Evolutionary conservation across 352 stramenopile genomes (phyloP).

Genomic region (Globisporangium camurandrum): DNA sequence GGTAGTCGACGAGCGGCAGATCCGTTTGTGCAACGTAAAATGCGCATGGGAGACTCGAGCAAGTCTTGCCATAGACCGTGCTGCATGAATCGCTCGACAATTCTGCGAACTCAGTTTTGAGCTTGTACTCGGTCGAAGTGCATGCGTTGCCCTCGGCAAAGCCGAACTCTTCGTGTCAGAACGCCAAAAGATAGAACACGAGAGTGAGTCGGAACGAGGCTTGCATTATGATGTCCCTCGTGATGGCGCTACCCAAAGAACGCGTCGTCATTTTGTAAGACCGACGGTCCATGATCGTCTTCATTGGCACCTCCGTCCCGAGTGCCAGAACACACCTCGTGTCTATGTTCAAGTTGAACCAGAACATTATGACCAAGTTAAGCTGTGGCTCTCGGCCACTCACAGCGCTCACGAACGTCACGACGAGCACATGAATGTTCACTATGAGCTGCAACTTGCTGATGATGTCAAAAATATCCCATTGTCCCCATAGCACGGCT

Average conservation of each 20-base stretch:
- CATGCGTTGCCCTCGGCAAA: slow-evolving; percentile 56
- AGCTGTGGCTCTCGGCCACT: slow-evolving; percentile 72
- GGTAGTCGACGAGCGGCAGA: slow-evolving; percentile 32
- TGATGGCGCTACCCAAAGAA: slow-evolving; percentile 48
- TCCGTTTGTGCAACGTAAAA: slow-evolving; percentile 42
- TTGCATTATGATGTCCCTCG: slow-evolving; percentile 76
- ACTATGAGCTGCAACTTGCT: slow-evolving; percentile 82
- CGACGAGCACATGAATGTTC: slow-evolving; percentile 73
- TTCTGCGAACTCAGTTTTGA: slow-evolving; percentile 43
- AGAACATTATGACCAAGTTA: slow-evolving; percentile 86
- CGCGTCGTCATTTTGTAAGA: slow-evolving; percentile 66
- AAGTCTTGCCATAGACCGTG: slow-evolving; percentile 38
- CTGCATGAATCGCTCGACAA: slow-evolving; percentile 31
- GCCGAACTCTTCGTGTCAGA: slow-evolving; percentile 49
- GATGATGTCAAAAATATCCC: slow-evolving; percentile 84
- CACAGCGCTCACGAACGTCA: slow-evolving; percentile 79
- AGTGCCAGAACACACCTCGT: slow-evolving; percentile 71
- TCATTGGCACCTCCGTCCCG: slow-evolving; percentile 59
- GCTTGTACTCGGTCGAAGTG: slow-evolving; percentile 24
- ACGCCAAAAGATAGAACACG: slow-evolving; percentile 72
- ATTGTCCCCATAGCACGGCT: slow-evolving; percentile 70
- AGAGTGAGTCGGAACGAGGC: slow-evolving; percentile 72
- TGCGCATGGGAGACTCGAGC: slow-evolving; percentile 38
- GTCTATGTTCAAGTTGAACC: slow-evolving; percentile 87
- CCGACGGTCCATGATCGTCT: slow-evolving; percentile 50